These are phyloP conservation scores for Leccinum rimulosum DNA, from an alignment of 768 basidiomycete species.

Conservation along the genomic window DNA sequence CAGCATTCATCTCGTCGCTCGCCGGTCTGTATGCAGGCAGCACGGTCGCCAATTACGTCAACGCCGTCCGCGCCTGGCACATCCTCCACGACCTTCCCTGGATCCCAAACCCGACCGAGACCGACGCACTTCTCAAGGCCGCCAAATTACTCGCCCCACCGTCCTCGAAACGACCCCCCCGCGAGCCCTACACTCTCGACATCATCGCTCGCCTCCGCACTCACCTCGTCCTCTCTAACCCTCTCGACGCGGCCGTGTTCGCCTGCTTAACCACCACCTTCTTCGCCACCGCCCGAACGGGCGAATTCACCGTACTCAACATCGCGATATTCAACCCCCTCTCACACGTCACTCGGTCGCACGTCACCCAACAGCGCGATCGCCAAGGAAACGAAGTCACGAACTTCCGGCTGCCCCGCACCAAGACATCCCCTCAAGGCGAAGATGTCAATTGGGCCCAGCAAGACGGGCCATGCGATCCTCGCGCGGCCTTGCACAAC, in stretches of 20 bases:
- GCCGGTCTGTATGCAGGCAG: too few species aligned
- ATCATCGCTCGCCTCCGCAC: neutral
- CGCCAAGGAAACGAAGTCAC: neutral
- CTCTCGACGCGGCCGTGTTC: neutral
- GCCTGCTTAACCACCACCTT: neutral
- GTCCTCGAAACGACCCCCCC: neutral
- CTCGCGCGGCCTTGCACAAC: neutral
- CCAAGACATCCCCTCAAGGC: neutral
- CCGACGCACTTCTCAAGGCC: neutral
- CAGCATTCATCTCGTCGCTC: too few species aligned
- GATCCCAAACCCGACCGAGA: neutral
- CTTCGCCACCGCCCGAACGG: neutral
- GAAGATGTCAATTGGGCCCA: neutral
- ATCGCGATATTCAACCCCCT: neutral
- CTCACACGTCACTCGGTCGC: neutral
- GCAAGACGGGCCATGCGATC: neutral
- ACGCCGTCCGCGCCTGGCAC: too few species aligned
- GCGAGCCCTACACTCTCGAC: neutral
- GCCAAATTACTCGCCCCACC: neutral
- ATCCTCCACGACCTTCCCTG: neutral
- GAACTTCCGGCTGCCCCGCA: neutral
- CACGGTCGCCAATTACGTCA: too few species aligned
- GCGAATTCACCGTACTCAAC: neutral
- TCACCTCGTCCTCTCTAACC: neutral
- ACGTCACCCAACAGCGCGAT: neutral